These are phyloP conservation scores for Dacryopinax primogenitus DNA, from an alignment of 768 basidiomycete species.

Conservation along the genomic window DNA sequence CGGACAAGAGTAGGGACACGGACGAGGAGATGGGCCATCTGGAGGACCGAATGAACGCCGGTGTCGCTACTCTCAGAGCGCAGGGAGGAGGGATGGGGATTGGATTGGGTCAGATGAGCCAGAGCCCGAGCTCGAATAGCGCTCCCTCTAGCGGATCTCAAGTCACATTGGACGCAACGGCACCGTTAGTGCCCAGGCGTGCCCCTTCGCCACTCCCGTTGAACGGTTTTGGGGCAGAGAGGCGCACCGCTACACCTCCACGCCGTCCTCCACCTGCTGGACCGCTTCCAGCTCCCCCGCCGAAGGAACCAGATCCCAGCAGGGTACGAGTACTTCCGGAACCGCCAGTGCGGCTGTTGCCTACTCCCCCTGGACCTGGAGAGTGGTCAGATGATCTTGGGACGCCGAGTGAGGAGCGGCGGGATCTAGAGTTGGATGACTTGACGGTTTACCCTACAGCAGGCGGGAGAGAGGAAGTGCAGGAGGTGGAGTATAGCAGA, in stretches of 20 bases:
- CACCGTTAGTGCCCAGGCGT: not conserved
- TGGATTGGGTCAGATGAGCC: not conserved
- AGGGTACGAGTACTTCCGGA: not conserved
- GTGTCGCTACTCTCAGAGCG: not conserved
- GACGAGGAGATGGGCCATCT: not conserved
- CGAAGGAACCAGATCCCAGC: not conserved
- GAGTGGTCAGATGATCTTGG: not conserved
- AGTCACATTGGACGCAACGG: not conserved
- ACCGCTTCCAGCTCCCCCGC: not conserved
- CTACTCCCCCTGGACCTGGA: not conserved
- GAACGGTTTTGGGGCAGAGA: not conserved
- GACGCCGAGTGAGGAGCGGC: not conserved
- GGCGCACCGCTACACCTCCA: not conserved
- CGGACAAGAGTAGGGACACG: not conserved
- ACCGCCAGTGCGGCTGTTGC: slow-evolving; percentile 4
- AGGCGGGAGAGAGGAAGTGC: not conserved
- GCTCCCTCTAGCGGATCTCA: not conserved
- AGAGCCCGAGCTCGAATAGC: not conserved
- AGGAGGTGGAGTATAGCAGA: not conserved
- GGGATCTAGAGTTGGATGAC: not conserved
- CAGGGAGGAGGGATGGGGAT: not conserved
- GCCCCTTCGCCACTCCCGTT: not conserved
- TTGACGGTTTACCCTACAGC: not conserved
- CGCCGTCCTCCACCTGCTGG: not conserved
- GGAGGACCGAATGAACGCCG: not conserved